These are phyloP conservation scores for Rheum nobile DNA, from an alignment of 148 eudicot genomes.

Conservation along the genomic window DNA sequence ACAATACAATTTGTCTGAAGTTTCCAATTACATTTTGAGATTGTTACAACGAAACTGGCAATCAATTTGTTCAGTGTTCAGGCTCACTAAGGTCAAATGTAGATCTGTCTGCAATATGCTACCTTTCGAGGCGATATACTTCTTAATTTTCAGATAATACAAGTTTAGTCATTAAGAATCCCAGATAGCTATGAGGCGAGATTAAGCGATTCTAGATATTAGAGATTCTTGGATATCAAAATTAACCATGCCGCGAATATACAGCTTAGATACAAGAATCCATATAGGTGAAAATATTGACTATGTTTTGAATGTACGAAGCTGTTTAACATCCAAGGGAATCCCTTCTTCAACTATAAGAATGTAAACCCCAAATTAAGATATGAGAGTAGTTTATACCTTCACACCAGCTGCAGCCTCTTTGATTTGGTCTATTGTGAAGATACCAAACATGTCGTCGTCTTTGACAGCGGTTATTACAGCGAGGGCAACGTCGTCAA, in stretches of 20 bases:
- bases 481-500: conserved; percentile 76
- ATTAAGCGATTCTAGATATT: neutral
- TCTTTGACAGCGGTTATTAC: conserved; percentile 62
- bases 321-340: neutral
- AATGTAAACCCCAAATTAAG: neutral
- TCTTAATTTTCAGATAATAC: neutral
- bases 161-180: neutral
- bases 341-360: neutral
- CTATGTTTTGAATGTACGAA: neutral
- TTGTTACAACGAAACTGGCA: too few species aligned
- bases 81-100: too few species aligned
- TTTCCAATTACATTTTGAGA: too few species aligned
- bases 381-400: conserved; percentile 18
- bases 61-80: too few species aligned
- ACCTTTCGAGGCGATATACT: too few species aligned
- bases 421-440: conserved; percentile 83
- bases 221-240: neutral
- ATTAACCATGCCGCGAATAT: neutral
- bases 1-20: too few species aligned
- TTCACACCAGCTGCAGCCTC: conserved; percentile 75
- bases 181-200: too few species aligned
- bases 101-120: too few species aligned
- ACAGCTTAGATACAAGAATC: neutral
- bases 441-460: conserved; percentile 79
- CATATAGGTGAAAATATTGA: neutral